These are phyloP conservation scores for Paragyromitra xinjiangensis DNA, from an alignment of 495 filamentous ascomycete genomes.

Conservation along the genomic window DNA sequence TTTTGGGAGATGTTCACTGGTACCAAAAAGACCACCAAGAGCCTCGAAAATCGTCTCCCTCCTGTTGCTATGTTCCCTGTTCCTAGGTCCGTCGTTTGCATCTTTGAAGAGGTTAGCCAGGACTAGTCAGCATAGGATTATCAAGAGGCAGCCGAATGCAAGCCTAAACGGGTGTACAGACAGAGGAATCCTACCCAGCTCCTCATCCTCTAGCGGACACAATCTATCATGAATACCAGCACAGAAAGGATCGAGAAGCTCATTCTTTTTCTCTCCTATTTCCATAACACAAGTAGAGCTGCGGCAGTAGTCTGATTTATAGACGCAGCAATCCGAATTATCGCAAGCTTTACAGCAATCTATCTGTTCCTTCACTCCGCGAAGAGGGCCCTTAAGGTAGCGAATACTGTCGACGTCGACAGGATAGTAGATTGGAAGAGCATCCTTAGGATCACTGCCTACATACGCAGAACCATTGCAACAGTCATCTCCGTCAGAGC, in stretches of 20 bases:
- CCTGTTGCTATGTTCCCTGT: neutral
- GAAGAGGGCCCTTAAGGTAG: neutral
- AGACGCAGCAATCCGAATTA: too few relatives aligned
- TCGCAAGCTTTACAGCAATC: neutral
- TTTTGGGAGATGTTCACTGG: neutral
- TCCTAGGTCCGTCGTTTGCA: neutral
- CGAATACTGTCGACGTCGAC: neutral
- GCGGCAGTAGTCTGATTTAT: too few relatives aligned
- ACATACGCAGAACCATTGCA: neutral
- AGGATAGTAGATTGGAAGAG: neutral
- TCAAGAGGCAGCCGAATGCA: too few relatives aligned
- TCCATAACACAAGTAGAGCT: neutral
- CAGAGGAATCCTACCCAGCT: neutral
- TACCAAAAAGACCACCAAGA: neutral
- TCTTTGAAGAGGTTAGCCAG: neutral
- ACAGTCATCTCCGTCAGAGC: neutral
- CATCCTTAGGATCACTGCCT: too few relatives aligned
- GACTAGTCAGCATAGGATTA: neutral
- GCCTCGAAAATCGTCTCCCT: neutral
- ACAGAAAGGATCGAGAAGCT: neutral
- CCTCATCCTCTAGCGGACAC: slow-evolving; percentile 8
- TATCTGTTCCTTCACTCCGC: neutral
- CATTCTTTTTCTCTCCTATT: neutral
- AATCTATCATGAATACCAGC: neutral
- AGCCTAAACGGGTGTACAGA: neutral